Evolutionary conservation across 2,329 filamentous ascomycete genomes (phyloP), one percentile per base, ranked within the genome.

Genomic region (Colletotrichum filicis): DNA sequence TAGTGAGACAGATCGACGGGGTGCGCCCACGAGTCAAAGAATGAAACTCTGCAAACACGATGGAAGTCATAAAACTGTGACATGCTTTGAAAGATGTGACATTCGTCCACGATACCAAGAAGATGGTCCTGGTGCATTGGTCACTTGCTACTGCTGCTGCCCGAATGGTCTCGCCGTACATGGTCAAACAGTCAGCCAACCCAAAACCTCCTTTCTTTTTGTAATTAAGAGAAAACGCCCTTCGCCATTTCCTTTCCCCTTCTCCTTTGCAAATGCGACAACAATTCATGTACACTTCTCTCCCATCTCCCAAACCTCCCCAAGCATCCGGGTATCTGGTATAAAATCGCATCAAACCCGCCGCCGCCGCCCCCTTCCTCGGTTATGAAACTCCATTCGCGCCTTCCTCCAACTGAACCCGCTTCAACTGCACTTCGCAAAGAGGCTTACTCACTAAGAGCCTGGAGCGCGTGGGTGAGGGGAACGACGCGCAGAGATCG

Each of bases 401-500:
- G 16, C 35, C 57, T 24, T 8, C 26, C n/a, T 5, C 24, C 26
- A 19, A 9, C 24, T 35, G 16, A 7, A 19, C 32, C 22, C 9
- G 2, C 60, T 8, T 22, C 42, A 6, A 6, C 12, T 32, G 28
- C 16, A 14, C 56, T 37, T 28, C 14, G 22, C 35, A 22, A 26
- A 7, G 4, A 37, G 16, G 11, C 22, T 58, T 42, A 87, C 76
- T 87, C 85, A 59, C 80, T 82, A 74, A 89, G 77, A n/a, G 89
- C 89, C 79, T 89, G 87, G 69, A 91, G 81, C 9, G 89, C 89
- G 79, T 90, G 87, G 28, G 85, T 90, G 68, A 91, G 79, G 57
- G 89, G 87, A 58, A 91, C 86, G 16, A 91, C 86, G 71, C 88
- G 83, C 79, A 91, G 77, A 76, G 89, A 91, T 74, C 87, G 83